Evolutionary conservation across 345 rosid genomes (phyloP).

Genomic region (Brassica napus): DNA sequence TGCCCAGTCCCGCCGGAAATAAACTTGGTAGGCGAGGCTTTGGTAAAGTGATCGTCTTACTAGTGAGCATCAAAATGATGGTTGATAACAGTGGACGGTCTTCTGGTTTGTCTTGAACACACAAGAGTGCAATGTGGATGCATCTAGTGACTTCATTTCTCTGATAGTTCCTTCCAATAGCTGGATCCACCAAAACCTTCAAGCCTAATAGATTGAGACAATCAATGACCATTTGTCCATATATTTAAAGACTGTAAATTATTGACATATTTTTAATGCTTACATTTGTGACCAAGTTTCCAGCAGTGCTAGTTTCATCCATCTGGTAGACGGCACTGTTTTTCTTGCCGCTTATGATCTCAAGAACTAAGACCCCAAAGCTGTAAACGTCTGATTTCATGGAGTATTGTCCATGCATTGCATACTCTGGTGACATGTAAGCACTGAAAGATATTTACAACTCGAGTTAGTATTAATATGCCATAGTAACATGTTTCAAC

Average conservation of each 20-base stretch:
- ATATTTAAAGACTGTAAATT: not conserved
- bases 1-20: not conserved
- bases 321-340: conserved; percentile 23
- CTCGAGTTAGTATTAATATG: not conserved
- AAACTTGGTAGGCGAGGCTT: conserved; percentile 23
- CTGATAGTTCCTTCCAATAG: conserved; percentile 17
- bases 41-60: conserved; percentile 30
- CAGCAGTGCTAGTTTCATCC: conserved; percentile 34
- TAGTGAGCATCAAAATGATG: conserved; percentile 32
- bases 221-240: not conserved
- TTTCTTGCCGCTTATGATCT: conserved; percentile 35
- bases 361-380: conserved; percentile 36
- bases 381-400: conserved; percentile 34
- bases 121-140: conserved; percentile 33
- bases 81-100: conserved; percentile 27
- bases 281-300: conserved; percentile 33
- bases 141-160: conserved; percentile 31
- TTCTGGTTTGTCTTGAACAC: conserved; percentile 36
- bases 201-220: too few species aligned
- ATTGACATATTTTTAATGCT: not conserved
- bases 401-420: conserved; percentile 32
- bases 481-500: not conserved
- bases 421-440: conserved; percentile 41
- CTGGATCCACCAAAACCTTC: conserved; percentile 15
- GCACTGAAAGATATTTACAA: conserved; percentile 24